Conservation (phyloP, 2,329 filamentous ascomycete species). For the Alternaria arborescens region DNA sequence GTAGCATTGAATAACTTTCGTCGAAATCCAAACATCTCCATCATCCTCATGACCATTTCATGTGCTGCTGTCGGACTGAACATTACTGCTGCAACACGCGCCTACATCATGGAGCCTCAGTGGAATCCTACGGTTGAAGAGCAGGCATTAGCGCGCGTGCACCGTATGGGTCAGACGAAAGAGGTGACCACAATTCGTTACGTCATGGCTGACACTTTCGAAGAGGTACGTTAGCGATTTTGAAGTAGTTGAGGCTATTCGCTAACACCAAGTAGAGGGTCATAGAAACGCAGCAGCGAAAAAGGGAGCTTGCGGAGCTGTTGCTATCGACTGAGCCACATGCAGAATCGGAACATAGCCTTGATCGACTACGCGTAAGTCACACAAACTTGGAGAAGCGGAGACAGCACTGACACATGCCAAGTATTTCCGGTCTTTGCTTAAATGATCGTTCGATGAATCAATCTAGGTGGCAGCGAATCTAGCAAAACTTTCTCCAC, state of each 20-base stretch:
- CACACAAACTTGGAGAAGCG: neutral
- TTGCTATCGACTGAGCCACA: neutral
- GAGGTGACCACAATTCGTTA: slow-evolving; percentile 52
- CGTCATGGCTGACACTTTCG: slow-evolving; percentile 51
- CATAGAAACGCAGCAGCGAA: neutral
- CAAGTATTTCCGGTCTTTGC: neutral
- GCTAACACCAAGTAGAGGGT: neutral
- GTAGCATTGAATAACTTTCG: slow-evolving; percentile 54
- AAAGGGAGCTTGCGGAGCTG: neutral
- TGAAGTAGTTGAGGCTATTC: neutral
- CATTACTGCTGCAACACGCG: slow-evolving; percentile 58
- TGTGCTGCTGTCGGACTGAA: slow-evolving; percentile 57
- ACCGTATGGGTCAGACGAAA: slow-evolving; percentile 31
- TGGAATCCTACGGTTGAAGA: slow-evolving; percentile 58
- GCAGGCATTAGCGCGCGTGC: slow-evolving; percentile 52
- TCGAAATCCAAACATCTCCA: slow-evolving; percentile 47
- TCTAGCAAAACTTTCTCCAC: fast-evolving
- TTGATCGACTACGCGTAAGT: neutral
- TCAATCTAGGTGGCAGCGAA: neutral
- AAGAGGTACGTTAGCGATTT: slow-evolving; percentile 24
- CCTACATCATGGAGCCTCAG: slow-evolving; percentile 63
- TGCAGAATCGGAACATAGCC: neutral
- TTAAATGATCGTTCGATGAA: neutral
- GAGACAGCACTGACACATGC: neutral
- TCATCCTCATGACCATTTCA: slow-evolving; percentile 59